Evolutionary conservation across 2,329 filamentous ascomycete species (phyloP), one percentile per base, ranked within the genome.

Genomic region (Diplodia corticola): DNA sequence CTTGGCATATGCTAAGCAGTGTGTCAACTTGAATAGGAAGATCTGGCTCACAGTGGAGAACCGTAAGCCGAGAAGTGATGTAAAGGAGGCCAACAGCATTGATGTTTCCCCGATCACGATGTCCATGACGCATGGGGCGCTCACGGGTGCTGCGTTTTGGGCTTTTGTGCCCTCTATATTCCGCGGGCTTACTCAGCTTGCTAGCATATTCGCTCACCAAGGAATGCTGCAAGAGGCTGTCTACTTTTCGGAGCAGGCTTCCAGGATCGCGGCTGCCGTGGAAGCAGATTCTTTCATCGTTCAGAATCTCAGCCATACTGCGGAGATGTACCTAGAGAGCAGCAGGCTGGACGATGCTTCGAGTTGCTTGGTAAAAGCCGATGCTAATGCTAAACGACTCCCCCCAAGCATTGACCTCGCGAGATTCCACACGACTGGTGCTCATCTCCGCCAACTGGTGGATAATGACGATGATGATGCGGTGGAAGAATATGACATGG

Each of bases 151-250:
- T 0, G 84, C 86, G 2, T 93, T 94, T 72, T 98, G 94, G 94
- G 83, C 85, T 5, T 82, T 97, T 22, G 88, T 95, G 7, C 86
- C 87, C 30, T 88, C 89, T 0, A 83, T 97, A 22, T 89, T 93
- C 71, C 85, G 86, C 33, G 87, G 88, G 65, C 81, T 96, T 15
- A 79, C 89, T 67, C 89, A 93, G 67, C 85, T 97, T 3, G 92
- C 92, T 0, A 85, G 85, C 4, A 82, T 96, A 1, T 97, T 93
- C 71, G 88, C 90, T 1, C 90, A 96, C 69, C 86, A 95, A 69
- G 95, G 95, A 30, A 86, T 96, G 78, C 92, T 93, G 69, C 89
- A 92, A 68, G 94, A 98, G 75, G 94, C 94, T 1, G 80, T 94
- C 0, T 95, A 93, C 75, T 96, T 96, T 71, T 89, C 90, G 1